Conservation (phyloP, 129 eudicot species). For the Tagetes erecta region DNA sequence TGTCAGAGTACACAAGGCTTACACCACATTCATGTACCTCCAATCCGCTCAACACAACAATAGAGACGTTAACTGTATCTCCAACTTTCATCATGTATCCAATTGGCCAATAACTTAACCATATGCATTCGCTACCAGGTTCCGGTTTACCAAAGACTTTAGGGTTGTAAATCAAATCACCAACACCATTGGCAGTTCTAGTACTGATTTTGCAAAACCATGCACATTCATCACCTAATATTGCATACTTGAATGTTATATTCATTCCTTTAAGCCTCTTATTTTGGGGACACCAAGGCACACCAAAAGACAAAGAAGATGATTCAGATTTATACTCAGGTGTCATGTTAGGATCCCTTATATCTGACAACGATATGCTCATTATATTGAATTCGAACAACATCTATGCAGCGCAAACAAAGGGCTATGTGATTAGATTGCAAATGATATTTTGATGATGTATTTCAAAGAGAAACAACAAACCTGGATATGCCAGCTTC, state of each 20-base stretch:
- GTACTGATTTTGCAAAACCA: slow-evolving; percentile 24
- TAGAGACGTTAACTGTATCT: slow-evolving; percentile 26
- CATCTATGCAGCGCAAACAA: slow-evolving; percentile 20
- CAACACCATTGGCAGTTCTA: slow-evolving; percentile 14
- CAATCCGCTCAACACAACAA: neutral
- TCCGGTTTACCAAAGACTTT: slow-evolving; percentile 30
- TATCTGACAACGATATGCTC: slow-evolving; percentile 24
- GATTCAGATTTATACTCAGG: neutral
- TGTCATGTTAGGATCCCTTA: slow-evolving; percentile 10
- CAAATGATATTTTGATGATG: neutral
- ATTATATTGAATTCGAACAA: slow-evolving; percentile 32
- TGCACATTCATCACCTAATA: slow-evolving; percentile 7
- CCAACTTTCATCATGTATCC: slow-evolving; percentile 11
- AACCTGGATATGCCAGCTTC: slow-evolving; percentile 26
- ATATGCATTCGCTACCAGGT: slow-evolving; percentile 13
- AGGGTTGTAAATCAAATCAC: slow-evolving; percentile 30
- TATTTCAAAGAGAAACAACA: neutral
- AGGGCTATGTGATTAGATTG: neutral
- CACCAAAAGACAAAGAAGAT: slow-evolving; percentile 27
- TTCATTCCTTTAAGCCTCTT: slow-evolving; percentile 27
- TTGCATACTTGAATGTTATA: slow-evolving; percentile 14
- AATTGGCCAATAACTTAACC: slow-evolving; percentile 41
- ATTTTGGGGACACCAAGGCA: slow-evolving; percentile 27
- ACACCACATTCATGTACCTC: no score
- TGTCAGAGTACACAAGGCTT: slow-evolving; percentile 21